Conservation (phyloP, 1,139 yeast genomes). For the Candida sanyaensis region DNA sequence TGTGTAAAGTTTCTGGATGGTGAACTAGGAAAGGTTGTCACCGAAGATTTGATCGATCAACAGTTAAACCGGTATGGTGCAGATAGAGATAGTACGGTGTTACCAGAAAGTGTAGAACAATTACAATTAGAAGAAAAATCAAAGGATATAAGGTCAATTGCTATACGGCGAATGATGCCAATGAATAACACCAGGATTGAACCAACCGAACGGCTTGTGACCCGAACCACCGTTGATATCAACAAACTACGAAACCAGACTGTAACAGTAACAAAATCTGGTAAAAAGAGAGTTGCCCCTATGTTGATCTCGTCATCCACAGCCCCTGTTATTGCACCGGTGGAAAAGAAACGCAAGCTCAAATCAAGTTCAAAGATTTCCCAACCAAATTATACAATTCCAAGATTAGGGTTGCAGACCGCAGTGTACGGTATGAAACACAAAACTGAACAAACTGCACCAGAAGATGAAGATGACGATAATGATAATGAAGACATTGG, state of each 20-base stretch:
- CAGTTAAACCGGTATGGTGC: conserved; percentile 86
- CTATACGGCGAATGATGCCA: conserved; percentile 12
- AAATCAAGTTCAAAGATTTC: conserved; percentile 33
- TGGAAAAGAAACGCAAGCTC: conserved; percentile 8
- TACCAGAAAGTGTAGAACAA: conserved; percentile 87
- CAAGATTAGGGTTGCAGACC: conserved; percentile 50
- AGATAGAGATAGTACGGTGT: conserved; percentile 76
- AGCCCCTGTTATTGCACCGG: conserved; percentile 11
- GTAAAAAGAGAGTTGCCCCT: conserved; percentile 88
- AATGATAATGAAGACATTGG: conserved; percentile 45
- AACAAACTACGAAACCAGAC: conserved; percentile 15
- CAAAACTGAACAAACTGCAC: conserved; percentile 12
- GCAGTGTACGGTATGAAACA: conserved; percentile 47
- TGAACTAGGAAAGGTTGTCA: conserved; percentile 76
- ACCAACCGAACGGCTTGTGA: conserved; percentile 3
- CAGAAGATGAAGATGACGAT: conserved; percentile 28
- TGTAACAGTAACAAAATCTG: conserved; percentile 68
- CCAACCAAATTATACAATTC: conserved; percentile 41
- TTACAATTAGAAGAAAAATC: conserved; percentile 63
- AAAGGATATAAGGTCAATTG: conserved; percentile 10
- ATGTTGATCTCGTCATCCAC: conserved; percentile 60
- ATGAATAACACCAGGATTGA: conserved; percentile 4
- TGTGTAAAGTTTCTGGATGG: conserved; percentile 64
- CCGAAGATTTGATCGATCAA: conserved; percentile 63
- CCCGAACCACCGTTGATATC: conserved; percentile 11